Evolutionary conservation across 2,329 filamentous ascomycete genomes (phyloP).

Genomic region (Macroventuria anomochaeta): DNA sequence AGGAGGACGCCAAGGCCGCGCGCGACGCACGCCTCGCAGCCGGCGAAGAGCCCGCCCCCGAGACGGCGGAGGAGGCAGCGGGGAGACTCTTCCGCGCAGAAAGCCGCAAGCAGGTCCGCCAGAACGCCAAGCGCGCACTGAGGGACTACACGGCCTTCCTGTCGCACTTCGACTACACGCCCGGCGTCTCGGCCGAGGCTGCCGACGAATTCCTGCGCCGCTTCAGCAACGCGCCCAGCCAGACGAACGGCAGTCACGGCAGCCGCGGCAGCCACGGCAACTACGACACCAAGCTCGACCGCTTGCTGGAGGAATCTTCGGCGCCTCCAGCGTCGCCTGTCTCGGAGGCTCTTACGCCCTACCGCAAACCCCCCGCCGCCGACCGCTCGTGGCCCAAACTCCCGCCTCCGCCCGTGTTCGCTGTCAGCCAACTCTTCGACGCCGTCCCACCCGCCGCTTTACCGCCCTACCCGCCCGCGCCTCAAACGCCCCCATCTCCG

Average conservation of each 20-base stretch:
- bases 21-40: constrained; percentile 32
- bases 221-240: no score
- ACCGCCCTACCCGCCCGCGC: constrained; percentile 66
- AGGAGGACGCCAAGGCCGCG: constrained; percentile 43
- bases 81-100: constrained; percentile 60
- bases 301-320: constrained; percentile 36
- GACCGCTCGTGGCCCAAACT: constrained; percentile 54
- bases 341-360: constrained; percentile 55
- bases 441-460: constrained; percentile 70
- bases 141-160: constrained; percentile 77
- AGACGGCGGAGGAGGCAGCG: constrained; percentile 56
- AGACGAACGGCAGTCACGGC: constrained; percentile 8
- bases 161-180: constrained; percentile 78
- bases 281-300: constrained; percentile 24
- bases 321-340: constrained; percentile 27
- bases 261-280: neutral
- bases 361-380: constrained; percentile 33
- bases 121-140: constrained; percentile 76
- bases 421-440: constrained; percentile 72
- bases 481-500: constrained; percentile 35
- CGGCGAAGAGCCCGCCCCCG: constrained; percentile 40
- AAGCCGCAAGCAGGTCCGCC: constrained; percentile 72
- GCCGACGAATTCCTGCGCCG: constrained; percentile 60
- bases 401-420: constrained; percentile 59
- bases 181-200: constrained; percentile 67